Evolutionary conservation across 805 yeast species (phyloP).

Genomic region (Hanseniaspora occidentalis): DNA sequence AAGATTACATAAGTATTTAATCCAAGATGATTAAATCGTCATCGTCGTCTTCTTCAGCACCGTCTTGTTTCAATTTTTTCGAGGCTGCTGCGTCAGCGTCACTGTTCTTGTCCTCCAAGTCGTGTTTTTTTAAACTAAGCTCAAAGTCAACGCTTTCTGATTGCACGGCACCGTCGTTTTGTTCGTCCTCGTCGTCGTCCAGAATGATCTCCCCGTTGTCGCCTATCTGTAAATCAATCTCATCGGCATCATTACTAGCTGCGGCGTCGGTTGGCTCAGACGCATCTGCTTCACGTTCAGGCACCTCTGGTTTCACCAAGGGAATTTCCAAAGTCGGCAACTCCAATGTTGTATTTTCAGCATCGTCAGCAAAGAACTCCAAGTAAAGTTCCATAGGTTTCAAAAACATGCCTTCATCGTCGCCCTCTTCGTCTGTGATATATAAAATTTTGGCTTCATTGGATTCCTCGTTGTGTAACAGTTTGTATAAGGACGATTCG

Average conservation of each 20-base stretch:
- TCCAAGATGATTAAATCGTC: constrained; percentile 17
- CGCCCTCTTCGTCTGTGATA: constrained; percentile 72
- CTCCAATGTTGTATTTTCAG: constrained; percentile 8
- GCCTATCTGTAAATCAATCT: not conserved
- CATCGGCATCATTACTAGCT: not conserved
- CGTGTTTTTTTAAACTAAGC: not conserved
- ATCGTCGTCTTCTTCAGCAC: constrained; percentile 4
- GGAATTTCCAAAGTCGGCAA: constrained; percentile 27
- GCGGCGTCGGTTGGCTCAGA: constrained; percentile 2
- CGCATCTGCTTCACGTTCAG: constrained; percentile 4
- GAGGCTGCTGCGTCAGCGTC: constrained; percentile 6
- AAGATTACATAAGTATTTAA: no score
- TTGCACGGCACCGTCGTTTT: not conserved
- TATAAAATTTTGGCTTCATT: constrained; percentile 45
- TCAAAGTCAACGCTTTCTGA: not conserved
- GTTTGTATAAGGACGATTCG: constrained; percentile 27
- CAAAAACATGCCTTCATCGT: constrained; percentile 18
- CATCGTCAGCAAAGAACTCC: constrained; percentile 14
- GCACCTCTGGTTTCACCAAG: constrained; percentile 7
- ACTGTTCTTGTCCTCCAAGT: not conserved
- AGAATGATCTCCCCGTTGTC: constrained; percentile 18
- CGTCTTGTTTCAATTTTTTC: constrained; percentile 11
- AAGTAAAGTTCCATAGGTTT: constrained; percentile 55
- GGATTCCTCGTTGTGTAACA: not conserved
- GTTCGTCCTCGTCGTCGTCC: not conserved